Conservation (phyloP, 169 alveolate species). For the Eimeria sp. region DNA sequence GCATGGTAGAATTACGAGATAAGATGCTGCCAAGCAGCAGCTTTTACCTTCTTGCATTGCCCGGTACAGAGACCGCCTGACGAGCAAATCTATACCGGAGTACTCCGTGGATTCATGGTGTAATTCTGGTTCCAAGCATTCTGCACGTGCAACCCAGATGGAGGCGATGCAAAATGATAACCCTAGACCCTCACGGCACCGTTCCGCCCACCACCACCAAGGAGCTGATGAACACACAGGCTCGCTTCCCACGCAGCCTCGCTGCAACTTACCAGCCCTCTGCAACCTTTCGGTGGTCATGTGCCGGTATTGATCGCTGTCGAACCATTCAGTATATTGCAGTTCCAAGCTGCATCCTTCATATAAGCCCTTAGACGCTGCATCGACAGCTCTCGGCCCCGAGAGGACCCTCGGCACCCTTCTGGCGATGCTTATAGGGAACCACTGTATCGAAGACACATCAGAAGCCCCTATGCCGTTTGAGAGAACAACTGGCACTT, state of each 20-base stretch:
- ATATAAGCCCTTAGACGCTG: constrained; percentile 7
- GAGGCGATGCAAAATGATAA: not conserved
- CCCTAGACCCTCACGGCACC: not conserved
- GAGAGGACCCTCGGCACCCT: constrained; percentile 22
- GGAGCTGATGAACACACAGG: not conserved
- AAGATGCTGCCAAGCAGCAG: not conserved
- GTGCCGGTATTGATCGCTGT: constrained; percentile 40
- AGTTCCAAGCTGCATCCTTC: constrained; percentile 72
- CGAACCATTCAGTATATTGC: constrained; percentile 71
- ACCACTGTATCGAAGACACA: constrained; percentile 83
- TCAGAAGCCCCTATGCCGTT: constrained; percentile 83
- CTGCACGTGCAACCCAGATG: constrained; percentile 14
- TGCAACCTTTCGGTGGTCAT: constrained; percentile 70
- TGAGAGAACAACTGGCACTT: constrained; percentile 84
- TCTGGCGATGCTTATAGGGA: constrained; percentile 24
- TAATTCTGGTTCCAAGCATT: constrained; percentile 69
- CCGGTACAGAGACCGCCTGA: constrained; percentile 67
- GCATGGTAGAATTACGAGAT: not conserved
- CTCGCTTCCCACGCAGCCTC: not conserved
- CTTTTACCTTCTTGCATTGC: constrained; percentile 75
- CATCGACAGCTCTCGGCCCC: constrained; percentile 45
- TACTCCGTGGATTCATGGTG: constrained; percentile 59
- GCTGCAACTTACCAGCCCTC: constrained; percentile 45
- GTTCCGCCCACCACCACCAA: not conserved
- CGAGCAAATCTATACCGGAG: constrained; percentile 80